Conservation (phyloP, 192 early-diverging fungal genomes). For the Rhizophagus clarus region DNA sequence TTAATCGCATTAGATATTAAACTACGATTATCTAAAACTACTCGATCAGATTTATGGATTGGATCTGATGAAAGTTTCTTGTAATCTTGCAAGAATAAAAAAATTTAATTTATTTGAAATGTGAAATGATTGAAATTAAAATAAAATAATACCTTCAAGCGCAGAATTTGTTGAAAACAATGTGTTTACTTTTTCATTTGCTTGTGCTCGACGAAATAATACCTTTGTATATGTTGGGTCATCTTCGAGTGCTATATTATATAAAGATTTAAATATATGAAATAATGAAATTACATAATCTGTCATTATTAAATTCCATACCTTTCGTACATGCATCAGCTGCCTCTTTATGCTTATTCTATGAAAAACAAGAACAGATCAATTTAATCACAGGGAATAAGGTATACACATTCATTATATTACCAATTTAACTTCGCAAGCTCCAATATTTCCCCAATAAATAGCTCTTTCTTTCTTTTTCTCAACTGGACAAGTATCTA, state of each 20-base stretch:
- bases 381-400: background rate
- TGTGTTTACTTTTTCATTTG: conserved; percentile 53
- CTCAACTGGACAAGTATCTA: conserved; percentile 44
- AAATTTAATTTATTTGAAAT: background rate
- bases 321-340: conserved; percentile 41
- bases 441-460: conserved; percentile 65
- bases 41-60: conserved; percentile 25
- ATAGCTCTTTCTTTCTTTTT: conserved; percentile 53
- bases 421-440: conserved; percentile 64
- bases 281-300: background rate
- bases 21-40: background rate
- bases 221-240: conserved; percentile 63
- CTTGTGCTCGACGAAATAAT: conserved; percentile 60
- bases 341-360: conserved; percentile 46
- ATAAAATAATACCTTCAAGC: conserved; percentile 43
- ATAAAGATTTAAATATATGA: background rate
- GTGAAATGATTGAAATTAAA: background rate
- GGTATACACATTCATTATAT: background rate
- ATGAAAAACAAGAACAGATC: background rate
- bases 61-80: conserved; percentile 43
- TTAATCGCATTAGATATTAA: conserved; percentile 28
- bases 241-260: conserved; percentile 48
- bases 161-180: conserved; percentile 50
- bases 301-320: background rate
- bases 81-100: conserved; percentile 37